These are phyloP conservation scores for Entoloma clypeatum DNA, from an alignment of 1,284 basidiomycete species.

Conservation along the genomic window DNA sequence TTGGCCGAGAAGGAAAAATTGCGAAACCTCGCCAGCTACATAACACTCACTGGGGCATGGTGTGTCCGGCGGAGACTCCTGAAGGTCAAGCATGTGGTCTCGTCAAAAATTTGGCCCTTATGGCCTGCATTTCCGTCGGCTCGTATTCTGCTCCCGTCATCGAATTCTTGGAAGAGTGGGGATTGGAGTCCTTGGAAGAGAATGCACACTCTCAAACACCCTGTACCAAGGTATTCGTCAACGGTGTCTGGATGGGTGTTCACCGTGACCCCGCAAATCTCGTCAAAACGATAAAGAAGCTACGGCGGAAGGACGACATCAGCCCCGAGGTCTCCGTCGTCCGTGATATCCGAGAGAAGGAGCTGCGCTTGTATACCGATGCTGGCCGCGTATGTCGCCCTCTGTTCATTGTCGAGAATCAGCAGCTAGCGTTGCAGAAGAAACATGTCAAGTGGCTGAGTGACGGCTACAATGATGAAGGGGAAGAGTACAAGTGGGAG, in stretches of 20 bases:
- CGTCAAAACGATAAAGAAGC: constrained; percentile 88
- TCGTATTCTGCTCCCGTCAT: constrained; percentile 95
- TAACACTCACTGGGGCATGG: constrained; percentile 99
- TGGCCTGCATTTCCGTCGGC: constrained; percentile 98
- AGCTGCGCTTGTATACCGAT: constrained; percentile 93
- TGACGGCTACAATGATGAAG: constrained; percentile 51
- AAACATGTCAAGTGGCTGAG: constrained; percentile 79
- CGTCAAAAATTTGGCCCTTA: constrained; percentile 97
- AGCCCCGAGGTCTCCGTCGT: constrained; percentile 96
- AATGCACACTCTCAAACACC: constrained; percentile 79
- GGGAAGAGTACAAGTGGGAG: constrained; percentile 78
- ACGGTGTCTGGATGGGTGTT: constrained; percentile 99
- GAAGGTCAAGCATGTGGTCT: constrained; percentile 99
- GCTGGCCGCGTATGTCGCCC: constrained; percentile 96
- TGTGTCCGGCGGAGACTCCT: constrained; percentile 98
- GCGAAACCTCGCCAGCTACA: constrained; percentile 99
- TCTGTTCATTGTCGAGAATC: constrained; percentile 94
- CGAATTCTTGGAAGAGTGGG: constrained; percentile 99
- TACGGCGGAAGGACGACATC: constrained; percentile 94
- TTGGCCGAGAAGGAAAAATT: constrained; percentile 98
- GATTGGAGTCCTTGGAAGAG: constrained; percentile 88
- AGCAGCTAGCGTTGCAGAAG: constrained; percentile 80
- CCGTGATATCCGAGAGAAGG: constrained; percentile 94
- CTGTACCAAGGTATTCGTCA: constrained; percentile 97
- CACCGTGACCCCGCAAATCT: constrained; percentile 93